Evolutionary conservation across 2,329 filamentous ascomycete species (phyloP).

Genomic region (Colletotrichum lentis): DNA sequence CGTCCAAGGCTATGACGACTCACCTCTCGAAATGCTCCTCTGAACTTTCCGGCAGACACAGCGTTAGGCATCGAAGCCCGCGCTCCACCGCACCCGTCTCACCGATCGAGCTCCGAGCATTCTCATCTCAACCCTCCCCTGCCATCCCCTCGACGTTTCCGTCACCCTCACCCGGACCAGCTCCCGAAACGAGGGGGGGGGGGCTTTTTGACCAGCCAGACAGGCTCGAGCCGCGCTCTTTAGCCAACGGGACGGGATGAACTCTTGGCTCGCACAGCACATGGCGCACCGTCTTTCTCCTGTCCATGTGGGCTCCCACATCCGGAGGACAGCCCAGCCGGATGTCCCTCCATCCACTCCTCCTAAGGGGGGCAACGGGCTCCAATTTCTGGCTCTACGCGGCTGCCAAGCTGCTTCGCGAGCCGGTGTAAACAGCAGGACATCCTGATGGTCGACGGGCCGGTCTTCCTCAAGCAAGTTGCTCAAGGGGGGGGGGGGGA

Average conservation of each 20-base stretch:
- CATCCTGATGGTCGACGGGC: slow-evolving; percentile 9
- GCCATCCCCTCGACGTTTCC: neutral
- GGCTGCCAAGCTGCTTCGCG: slow-evolving; percentile 27
- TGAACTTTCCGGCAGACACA: neutral
- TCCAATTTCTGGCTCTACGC: slow-evolving; percentile 4
- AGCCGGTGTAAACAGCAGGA: neutral
- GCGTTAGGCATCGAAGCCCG: too few relatives aligned
- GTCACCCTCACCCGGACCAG: neutral
- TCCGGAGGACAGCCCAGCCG: slow-evolving; percentile 23
- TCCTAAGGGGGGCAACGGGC: neutral
- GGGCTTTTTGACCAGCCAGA: neutral
- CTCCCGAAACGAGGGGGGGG: neutral
- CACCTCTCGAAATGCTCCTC: neutral
- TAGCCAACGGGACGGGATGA: slow-evolving; percentile 14
- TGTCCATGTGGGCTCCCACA: neutral
- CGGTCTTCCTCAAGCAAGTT: slow-evolving; percentile 22
- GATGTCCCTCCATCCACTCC: slow-evolving; percentile 3
- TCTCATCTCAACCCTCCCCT: neutral
- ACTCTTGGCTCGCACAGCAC: slow-evolving; percentile 28
- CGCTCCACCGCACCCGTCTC: neutral
- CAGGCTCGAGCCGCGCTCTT: neutral
- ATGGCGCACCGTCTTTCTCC: slow-evolving; percentile 4
- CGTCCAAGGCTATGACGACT: neutral
- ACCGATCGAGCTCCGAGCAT: neutral
- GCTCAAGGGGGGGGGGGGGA: slow-evolving; percentile 3